Percentiles rank a stretch among this genome's conserved stretches.
Conservation (phyloP, 257 asterid genomes). For the Nicotiana tomentosiformis region DNA sequence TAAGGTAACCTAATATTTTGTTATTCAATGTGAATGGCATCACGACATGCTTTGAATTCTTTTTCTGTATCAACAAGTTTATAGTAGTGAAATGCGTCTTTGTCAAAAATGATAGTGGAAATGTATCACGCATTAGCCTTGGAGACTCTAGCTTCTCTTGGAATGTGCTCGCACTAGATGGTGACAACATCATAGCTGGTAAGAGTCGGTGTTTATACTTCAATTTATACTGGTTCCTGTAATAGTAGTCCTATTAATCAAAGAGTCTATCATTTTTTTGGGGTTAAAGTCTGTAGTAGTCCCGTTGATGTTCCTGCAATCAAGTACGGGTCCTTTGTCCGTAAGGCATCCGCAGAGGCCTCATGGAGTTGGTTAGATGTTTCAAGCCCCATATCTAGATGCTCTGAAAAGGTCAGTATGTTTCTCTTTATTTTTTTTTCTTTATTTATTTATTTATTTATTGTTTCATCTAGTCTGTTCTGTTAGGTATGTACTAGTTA, state of each 20-base stretch:
- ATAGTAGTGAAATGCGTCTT: background rate
- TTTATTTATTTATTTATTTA: background rate
- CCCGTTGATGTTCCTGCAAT: conserved; percentile 68
- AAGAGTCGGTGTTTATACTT: conserved; percentile 11
- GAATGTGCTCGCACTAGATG: conserved; percentile 71
- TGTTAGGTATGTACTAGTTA: background rate
- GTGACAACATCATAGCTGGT: conserved; percentile 77
- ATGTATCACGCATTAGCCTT: conserved; percentile 68
- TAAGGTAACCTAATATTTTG: conserved; percentile 45
- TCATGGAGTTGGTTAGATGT: conserved; percentile 80
- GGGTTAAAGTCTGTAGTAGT: conserved; percentile 69
- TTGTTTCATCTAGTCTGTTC: background rate
- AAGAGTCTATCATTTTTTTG: background rate
- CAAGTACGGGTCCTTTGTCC: conserved; percentile 56
- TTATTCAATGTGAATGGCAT: background rate
- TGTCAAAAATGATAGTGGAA: conserved; percentile 45
- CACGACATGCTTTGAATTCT: background rate
- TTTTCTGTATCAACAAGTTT: background rate
- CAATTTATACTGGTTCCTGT: background rate
- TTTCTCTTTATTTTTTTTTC: background rate
- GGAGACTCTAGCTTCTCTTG: conserved; percentile 55
- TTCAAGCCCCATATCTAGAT: conserved; percentile 51
- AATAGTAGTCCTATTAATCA: background rate
- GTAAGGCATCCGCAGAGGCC: conserved; percentile 36
- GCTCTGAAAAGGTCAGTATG: conserved; percentile 51